A percentile compares a stretch with the other conserved stretches of the same genome.
Conservation (phyloP, 225 moss, liverwort and hornwort genomes). For the Sphagnum contortum region DNA sequence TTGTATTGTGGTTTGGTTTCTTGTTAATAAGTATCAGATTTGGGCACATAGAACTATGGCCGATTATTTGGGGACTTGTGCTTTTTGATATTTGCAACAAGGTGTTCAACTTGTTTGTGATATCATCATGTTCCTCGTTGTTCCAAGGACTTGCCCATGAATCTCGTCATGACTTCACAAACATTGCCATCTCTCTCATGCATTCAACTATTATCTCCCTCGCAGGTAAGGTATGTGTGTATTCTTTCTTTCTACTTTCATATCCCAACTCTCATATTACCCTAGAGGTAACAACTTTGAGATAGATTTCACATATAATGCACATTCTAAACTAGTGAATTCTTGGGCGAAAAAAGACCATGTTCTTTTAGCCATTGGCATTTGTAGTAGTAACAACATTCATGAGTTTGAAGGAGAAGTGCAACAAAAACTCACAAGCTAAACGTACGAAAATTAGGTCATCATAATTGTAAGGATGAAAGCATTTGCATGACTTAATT, state of each 20-base stretch:
- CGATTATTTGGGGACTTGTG: conserved; percentile 34
- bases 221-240: conserved; percentile 33
- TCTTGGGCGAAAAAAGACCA: no score
- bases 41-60: conserved; percentile 45
- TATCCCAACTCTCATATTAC: not conserved
- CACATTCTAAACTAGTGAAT: no score
- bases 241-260: not conserved
- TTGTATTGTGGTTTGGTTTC: conserved; percentile 44
- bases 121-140: conserved; percentile 15
- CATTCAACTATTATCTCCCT: conserved; percentile 61
- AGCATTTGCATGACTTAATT: no score
- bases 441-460: no score
- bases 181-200: conserved; percentile 72
- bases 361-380: no score
- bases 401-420: no score
- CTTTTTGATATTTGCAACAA: conserved; percentile 56
- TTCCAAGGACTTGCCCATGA: conserved; percentile 30
- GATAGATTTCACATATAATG: no score
- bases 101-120: conserved; percentile 21
- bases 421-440: no score
- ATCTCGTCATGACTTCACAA: conserved; percentile 56
- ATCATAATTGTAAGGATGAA: no score
- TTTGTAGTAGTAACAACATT: no score
- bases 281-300: no score
- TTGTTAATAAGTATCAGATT: conserved; percentile 29